Percentiles rank a stretch among this genome's conserved stretches.
Evolutionary conservation across 2,329 filamentous ascomycete species (phyloP).

Genomic region (Teratosphaeriaceae sp.): DNA sequence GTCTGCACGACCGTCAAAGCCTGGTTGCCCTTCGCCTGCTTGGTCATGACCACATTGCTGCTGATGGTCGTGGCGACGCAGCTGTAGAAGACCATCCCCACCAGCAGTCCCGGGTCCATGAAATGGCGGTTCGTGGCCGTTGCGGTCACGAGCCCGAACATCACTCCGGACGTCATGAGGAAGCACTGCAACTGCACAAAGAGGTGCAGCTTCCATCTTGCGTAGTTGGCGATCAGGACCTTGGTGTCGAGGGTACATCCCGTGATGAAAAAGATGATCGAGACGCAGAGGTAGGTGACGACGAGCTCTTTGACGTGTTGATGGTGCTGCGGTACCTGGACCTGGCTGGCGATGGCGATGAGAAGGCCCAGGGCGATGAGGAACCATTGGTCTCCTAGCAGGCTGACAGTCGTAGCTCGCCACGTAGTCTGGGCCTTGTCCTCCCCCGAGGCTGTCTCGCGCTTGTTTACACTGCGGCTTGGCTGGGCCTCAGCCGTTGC

Average conservation of each 20-base stretch:
- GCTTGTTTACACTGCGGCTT: not conserved
- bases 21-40: conserved; percentile 57
- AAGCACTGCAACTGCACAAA: conserved; percentile 63
- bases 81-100: conserved; percentile 61
- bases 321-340: conserved; percentile 50
- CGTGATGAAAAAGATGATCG: conserved; percentile 64
- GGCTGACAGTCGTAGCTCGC: conserved; percentile 8
- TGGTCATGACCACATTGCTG: conserved; percentile 67
- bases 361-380: conserved; percentile 53
- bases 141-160: conserved; percentile 50
- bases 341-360: conserved; percentile 48
- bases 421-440: not conserved
- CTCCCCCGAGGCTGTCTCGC: not conserved
- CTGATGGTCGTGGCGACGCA: conserved; percentile 66
- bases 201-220: conserved; percentile 61
- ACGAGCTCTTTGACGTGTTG: conserved; percentile 43
- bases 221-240: conserved; percentile 54
- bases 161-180: conserved; percentile 56
- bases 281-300: conserved; percentile 62
- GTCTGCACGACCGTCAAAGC: conserved; percentile 51
- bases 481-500: no score
- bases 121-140: conserved; percentile 43
- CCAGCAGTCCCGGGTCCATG: conserved; percentile 58
- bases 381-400: conserved; percentile 56
- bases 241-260: conserved; percentile 60